Evolutionary conservation across 1,284 basidiomycete species (phyloP), one percentile per base, ranked within the genome.

Genomic region (Coniferiporia weirii): DNA sequence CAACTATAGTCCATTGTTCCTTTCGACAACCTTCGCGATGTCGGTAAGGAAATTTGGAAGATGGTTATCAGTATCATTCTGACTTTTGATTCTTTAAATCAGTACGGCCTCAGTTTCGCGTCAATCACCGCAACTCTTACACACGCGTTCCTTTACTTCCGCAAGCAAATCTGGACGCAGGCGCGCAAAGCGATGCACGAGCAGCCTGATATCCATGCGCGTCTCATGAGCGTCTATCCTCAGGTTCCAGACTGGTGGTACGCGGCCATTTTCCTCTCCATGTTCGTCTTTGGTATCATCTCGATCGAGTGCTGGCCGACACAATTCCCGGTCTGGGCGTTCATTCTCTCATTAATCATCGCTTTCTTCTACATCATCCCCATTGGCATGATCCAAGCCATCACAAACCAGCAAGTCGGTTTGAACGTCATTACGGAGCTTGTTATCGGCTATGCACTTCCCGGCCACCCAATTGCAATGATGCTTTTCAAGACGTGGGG

Each of bases 11-110:
- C 83, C 83, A 0, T 70, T 85, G 40, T 85, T 78, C 73, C 75
- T 95, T 13, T 87, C 90, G 0, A 72, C 80, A 22, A 83, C 82
- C 4, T 85, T 87, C 64, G 81, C 83, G 13, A 74, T 87, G 20
- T 44, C 48, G n/a, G 56, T 57, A 74, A 73, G 13, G 66, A 73
- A 57, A 72, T 76, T 8, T 76, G 77, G 66, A 75, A 73, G 34
- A 77, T 75, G 36, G 27, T 70, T 72, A 60, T 57, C 66, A 66
- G 19, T 38, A 35, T 53, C 2, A n/a, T 20, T 17, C 45, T 48
- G 10, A 3, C 38, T 40, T 50, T 43, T 10, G 12, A 35, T 17
- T 19, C 19, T 56, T 48, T 17, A 1, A 38, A 53, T 20, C 34
- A 57, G 56, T 64, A 64, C 27, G 64, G 62, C 20, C 43, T 58